Evolutionary conservation across 2,329 filamentous ascomycete species (phyloP).

Genomic region (Hypoxylon rubiginosum): DNA sequence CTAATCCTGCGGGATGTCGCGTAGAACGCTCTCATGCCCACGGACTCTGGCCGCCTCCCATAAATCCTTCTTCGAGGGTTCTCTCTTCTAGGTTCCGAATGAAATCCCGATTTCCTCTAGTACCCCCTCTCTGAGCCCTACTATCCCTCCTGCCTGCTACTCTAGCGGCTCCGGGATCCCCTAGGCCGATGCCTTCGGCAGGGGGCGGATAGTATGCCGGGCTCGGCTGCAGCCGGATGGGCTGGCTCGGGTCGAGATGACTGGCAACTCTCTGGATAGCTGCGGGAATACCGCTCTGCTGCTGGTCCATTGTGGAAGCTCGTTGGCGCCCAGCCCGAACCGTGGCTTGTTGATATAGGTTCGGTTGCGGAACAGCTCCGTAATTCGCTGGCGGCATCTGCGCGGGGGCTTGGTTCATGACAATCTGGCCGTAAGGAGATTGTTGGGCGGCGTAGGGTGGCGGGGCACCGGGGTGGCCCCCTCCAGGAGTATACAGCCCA

Average conservation of each 20-base stretch:
- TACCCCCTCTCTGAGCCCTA: conserved; percentile 71
- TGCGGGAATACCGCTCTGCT: conserved; percentile 91
- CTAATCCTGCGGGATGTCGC: conserved; percentile 21
- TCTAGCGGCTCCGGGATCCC: conserved; percentile 69
- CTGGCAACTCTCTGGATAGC: conserved; percentile 95
- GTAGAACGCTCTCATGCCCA: conserved; percentile 72
- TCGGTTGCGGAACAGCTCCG: conserved; percentile 64
- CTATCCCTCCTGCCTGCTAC: conserved; percentile 80
- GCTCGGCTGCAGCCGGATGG: conserved; percentile 93
- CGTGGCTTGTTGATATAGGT: conserved; percentile 81
- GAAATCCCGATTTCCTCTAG: conserved; percentile 81
- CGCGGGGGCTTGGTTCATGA: conserved; percentile 74
- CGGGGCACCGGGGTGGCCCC: conserved; percentile 71
- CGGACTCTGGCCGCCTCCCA: conserved; percentile 71
- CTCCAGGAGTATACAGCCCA: conserved; percentile 79
- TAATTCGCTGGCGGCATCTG: conserved; percentile 78
- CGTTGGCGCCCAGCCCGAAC: conserved; percentile 85
- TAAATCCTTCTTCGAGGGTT: conserved; percentile 92
- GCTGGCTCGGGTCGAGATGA: conserved; percentile 93
- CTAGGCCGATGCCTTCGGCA: conserved; percentile 79
- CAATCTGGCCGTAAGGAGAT: conserved; percentile 79
- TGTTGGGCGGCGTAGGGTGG: conserved; percentile 84
- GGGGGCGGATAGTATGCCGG: conserved; percentile 97
- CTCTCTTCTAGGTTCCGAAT: conserved; percentile 95
- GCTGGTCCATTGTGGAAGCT: conserved; percentile 96